Percentiles rank a stretch among this genome's conserved stretches.
Conservation (phyloP, 208 protist genomes). For the Phytomonas sp. region DNA sequence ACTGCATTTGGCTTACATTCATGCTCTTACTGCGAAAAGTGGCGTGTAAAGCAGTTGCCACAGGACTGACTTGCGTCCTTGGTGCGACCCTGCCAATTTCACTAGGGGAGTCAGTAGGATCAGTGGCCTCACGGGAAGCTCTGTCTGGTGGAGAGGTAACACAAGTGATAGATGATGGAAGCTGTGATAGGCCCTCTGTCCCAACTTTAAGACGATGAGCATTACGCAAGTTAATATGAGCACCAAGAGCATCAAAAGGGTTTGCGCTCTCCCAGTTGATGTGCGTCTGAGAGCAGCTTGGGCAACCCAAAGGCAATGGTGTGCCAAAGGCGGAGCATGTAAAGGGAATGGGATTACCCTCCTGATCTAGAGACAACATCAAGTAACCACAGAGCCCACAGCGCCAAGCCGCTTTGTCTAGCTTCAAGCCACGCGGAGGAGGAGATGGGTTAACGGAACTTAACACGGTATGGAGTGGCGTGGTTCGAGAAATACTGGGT, state of each 20-base stretch:
- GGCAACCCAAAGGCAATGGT: conserved; percentile 63
- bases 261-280: conserved; percentile 51
- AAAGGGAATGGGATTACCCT: conserved; percentile 60
- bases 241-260: conserved; percentile 64
- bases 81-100: neutral
- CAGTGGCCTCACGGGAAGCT: neutral
- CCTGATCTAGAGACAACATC: conserved; percentile 74
- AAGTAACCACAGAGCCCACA: conserved; percentile 78
- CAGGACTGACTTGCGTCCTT: neutral
- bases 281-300: conserved; percentile 65
- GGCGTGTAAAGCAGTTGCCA: neutral
- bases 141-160: neutral
- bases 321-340: conserved; percentile 55
- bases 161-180: neutral
- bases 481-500: neutral
- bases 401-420: conserved; percentile 58
- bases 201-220: conserved; percentile 7
- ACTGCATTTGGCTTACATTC: neutral
- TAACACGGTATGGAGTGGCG: neutral
- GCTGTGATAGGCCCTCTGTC: neutral
- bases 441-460: neutral
- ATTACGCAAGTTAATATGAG: conserved; percentile 70
- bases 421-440: neutral
- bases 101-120: neutral
- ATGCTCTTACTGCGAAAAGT: neutral